A percentile compares a stretch with the other conserved stretches of the same genome.
phyloP scores from a whole-genome alignment of 176 grass and related monocot genomes.

The Elaeis guineensis region DNA sequence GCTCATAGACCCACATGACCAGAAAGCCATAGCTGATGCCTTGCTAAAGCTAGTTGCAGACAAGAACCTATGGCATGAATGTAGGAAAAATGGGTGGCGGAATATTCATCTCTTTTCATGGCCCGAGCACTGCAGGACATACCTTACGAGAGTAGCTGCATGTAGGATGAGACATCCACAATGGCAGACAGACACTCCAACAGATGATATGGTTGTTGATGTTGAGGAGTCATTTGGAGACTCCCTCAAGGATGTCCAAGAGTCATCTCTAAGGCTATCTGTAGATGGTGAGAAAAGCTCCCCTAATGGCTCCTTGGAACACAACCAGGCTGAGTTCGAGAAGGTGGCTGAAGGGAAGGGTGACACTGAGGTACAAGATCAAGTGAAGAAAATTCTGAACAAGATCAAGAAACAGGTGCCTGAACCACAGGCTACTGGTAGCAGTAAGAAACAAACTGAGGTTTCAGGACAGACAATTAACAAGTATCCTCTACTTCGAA shows the following conservation, averaged over 20 bases:
- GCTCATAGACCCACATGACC: conserved; percentile 79
- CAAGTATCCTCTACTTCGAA: conserved; percentile 71
- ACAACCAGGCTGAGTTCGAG: conserved; percentile 6
- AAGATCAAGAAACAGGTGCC: conserved; percentile 57
- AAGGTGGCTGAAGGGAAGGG: conserved; percentile 10
- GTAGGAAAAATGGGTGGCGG: conserved; percentile 74
- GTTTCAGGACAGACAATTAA: conserved; percentile 27
- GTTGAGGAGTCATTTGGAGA: conserved; percentile 62
- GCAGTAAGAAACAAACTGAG: conserved; percentile 24
- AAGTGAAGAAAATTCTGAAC: conserved; percentile 69
- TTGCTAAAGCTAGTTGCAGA: conserved; percentile 80
- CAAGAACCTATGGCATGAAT: conserved; percentile 91
- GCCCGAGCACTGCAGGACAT: conserved; percentile 95
- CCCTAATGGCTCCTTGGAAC: conserved; percentile 20
- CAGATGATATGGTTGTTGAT: conserved; percentile 32
- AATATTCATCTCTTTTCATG: conserved; percentile 97
- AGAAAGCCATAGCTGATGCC: conserved; percentile 75
- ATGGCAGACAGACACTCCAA: conserved; percentile 84
- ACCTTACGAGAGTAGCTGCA: conserved; percentile 71
- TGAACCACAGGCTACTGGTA: conserved; percentile 7
- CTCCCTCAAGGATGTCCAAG: conserved; percentile 78
- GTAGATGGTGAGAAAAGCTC: conserved; percentile 62
- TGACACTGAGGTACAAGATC: conserved; percentile 46
- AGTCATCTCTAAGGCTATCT: conserved; percentile 75
- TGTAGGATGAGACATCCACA: conserved; percentile 74